phyloP scores from a whole-genome alignment of 768 basidiomycete species.

The Candolleomyces aberdarensis region DNA sequence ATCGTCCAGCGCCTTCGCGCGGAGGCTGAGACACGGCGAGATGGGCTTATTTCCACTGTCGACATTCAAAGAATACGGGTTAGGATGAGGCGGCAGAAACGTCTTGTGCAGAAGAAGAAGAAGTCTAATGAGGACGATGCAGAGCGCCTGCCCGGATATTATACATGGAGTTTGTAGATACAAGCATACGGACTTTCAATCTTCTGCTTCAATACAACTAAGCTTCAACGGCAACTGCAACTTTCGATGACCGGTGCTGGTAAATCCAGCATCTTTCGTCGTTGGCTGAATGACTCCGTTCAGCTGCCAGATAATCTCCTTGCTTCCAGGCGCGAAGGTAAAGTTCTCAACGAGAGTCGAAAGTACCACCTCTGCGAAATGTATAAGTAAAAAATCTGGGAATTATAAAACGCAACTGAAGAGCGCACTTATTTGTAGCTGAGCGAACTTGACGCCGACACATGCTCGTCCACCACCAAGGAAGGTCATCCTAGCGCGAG shows the following conservation, averaged over 20 bases:
- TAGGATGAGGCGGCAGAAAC: too few species aligned
- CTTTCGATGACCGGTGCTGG: neutral
- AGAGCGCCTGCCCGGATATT: too few species aligned
- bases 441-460: slow-evolving; percentile 50
- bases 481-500: slow-evolving; percentile 37
- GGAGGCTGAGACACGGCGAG: too few species aligned
- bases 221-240: neutral
- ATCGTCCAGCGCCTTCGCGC: too few species aligned
- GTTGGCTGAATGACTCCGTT: neutral
- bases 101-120: too few species aligned
- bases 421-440: slow-evolving; percentile 49
- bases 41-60: too few species aligned
- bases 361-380: slow-evolving; percentile 4
- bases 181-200: too few species aligned
- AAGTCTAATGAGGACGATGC: too few species aligned
- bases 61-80: too few species aligned
- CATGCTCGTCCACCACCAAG: slow-evolving; percentile 35
- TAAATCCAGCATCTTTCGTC: neutral
- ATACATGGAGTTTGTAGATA: too few species aligned
- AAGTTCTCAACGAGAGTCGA: slow-evolving; percentile 3
- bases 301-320: slow-evolving; percentile 9
- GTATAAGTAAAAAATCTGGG: too few species aligned
- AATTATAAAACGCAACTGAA: too few species aligned
- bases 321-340: slow-evolving; percentile 10
- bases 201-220: neutral